These are phyloP conservation scores for Euphrasia confusa DNA, from an alignment of 257 asterid genomes.

Conservation along the genomic window DNA sequence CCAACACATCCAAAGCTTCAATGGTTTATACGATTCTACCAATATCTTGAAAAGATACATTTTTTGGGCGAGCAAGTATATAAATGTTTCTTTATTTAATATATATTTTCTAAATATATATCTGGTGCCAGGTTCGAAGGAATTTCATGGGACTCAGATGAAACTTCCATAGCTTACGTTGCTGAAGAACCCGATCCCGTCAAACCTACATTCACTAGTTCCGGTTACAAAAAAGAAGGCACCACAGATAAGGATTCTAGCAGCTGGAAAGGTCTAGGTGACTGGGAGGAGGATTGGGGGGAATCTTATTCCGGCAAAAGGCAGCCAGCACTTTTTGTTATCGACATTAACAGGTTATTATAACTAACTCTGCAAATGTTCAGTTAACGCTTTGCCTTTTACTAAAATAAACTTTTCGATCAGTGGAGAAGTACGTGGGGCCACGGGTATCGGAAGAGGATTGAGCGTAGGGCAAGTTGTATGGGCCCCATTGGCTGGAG, in stretches of 20 bases:
- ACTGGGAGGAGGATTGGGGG: conserved; percentile 99
- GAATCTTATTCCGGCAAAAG: conserved; percentile 86
- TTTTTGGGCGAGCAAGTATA: not conserved
- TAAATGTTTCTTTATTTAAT: not conserved
- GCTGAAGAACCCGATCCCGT: conserved; percentile 74
- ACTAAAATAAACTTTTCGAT: conserved; percentile 26
- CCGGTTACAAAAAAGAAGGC: conserved; percentile 57
- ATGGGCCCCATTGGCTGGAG: conserved; percentile 68
- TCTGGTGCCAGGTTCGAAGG: conserved; percentile 82
- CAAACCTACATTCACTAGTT: conserved; percentile 56
- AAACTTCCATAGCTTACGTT: conserved; percentile 68
- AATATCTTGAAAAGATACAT: conserved; percentile 4
- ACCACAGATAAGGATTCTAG: conserved; percentile 57
- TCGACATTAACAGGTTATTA: conserved; percentile 50
- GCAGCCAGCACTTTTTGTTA: conserved; percentile 82
- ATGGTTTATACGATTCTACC: no score
- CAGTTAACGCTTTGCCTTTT: not conserved
- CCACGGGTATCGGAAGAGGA: conserved; percentile 52
- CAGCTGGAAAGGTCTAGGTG: conserved; percentile 89
- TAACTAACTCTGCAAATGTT: not conserved
- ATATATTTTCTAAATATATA: not conserved
- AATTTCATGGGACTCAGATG: conserved; percentile 84
- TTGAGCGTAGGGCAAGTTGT: conserved; percentile 88
- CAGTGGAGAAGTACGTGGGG: conserved; percentile 73
- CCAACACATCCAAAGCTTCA: no score